Base-by-base conservation (phyloP, 208 protist genomes). In the Entamoeba invadens region DNA sequence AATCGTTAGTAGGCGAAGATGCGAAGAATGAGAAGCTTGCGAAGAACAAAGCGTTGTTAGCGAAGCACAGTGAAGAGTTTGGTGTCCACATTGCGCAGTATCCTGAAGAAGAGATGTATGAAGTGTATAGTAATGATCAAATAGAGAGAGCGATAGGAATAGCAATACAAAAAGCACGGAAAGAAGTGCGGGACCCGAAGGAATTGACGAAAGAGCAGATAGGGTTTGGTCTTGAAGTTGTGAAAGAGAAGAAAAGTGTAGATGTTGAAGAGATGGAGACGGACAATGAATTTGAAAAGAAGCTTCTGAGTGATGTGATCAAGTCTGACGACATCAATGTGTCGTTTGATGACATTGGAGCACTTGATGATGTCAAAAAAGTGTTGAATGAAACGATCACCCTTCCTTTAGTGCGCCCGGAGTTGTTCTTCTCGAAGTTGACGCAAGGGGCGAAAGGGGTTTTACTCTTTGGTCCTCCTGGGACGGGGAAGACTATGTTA, bases 161-260 rank as follows among this genome's bases (percentile, higher is more conserved):
- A 10, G 93, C 42, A 44, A 94, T 44, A 35, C 25, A 95, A 18
- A 1, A 50, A 45, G 97, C 96, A 72, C 97, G 98, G 95, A 98
- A 98, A 93, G 98, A 98, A 93, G 96, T 99, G 46, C 97, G 97
- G 44, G 96, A 98, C 45, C 97, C 98, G 18, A 98, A 99, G 94
- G 97, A 97, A 95, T 97, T 99, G 35, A 77, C 25, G 4, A 77
- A 77, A 77, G 57, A 77, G 16, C 57, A 77, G 35, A 77, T 77
- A n/a, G 57, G 25, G 18, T 31, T n/a, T 77, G 57, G 57, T 38
- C 35, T 77, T 5, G 35, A 77, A 5, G 35, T n/a, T 4, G 57
- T 77, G 6, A 77, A n/a, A 77, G 57, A 77, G 35, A 77, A 77
- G 57, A 77, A 77, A 77, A 77, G 35, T 77, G 18, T 77, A 38